Conservation (phyloP, 1,139 yeast species). For the Kodamaea suecica region DNA sequence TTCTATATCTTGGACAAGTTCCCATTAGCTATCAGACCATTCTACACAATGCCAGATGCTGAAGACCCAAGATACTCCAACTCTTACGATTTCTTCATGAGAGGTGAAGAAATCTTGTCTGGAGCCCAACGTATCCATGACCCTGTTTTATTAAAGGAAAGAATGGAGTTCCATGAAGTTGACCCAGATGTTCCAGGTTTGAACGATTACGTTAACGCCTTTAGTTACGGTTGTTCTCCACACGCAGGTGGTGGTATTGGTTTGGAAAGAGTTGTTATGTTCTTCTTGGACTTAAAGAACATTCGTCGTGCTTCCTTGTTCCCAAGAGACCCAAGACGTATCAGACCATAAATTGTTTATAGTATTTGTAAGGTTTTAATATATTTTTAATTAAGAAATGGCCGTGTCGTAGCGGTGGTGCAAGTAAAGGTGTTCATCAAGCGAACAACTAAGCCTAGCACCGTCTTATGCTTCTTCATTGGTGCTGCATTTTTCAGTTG, state of each 20-base stretch:
- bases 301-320: constrained; percentile 95
- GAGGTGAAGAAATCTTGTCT: constrained; percentile 97
- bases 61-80: constrained; percentile 89
- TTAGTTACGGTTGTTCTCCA: constrained; percentile 93
- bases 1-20: constrained; percentile 96
- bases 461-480: too few species aligned
- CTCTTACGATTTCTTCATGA: constrained; percentile 97
- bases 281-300: constrained; percentile 92
- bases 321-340: constrained; percentile 98
- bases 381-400: constrained; percentile 1
- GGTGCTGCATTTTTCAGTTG: background rate
- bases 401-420: background rate
- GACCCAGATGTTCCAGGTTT: constrained; percentile 80
- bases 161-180: constrained; percentile 81
- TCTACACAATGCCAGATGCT: constrained; percentile 98
- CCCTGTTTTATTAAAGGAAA: constrained; percentile 71
- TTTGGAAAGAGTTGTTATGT: constrained; percentile 97
- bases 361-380: background rate
- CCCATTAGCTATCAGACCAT: constrained; percentile 95
- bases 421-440: background rate
- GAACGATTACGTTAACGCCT: constrained; percentile 87
- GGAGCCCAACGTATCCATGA: constrained; percentile 99
- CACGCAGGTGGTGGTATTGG: constrained; percentile 99
- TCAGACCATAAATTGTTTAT: constrained; percentile 62
- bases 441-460: too few species aligned